Base-by-base conservation (phyloP, 805 yeast species). In the Spathaspora hagerdaliae region DNA sequence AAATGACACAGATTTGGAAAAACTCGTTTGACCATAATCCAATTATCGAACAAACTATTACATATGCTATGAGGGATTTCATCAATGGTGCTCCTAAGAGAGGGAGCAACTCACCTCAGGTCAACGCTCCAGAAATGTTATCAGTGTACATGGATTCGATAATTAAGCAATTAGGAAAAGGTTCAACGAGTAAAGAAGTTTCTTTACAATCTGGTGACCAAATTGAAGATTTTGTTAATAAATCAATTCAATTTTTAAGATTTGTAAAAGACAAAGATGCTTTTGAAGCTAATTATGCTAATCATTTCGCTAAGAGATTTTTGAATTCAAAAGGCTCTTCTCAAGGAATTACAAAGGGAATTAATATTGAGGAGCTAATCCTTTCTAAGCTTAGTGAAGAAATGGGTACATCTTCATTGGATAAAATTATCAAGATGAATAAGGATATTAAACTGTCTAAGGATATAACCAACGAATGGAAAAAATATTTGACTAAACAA, bases 351-450 rank as follows among this genome's bases (percentile, higher is more conserved):
- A 46, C 45, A 7, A 42, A 55, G 46, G 74, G 41, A 69, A 66
- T 73, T 39, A 92, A 87, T 48, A 64, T 85, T 4, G 97, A 90
- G 60, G 82, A 82, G 57, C 66, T 71, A 27, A 71, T 89, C 60
- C 81, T 90, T 15, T 71, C 82, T 1, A 81, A 79, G 54, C 67
- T 90, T 34, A 80, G 83, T 51, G 83, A 80, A 51, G 96, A 87
- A 58, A 75, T 86, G 56, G 96, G 97, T 0, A 75, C 86, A 2
- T 77, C 89, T 0, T 85, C 87, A 44, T 82, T 96, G 0, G 78
- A 87, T 3, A 85, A 85, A 53, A 71, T 91, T 31, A 90, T 88
- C 57, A 89, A 87, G 37, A 91, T 91, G 97, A 81, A 88, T 51
- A 78, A 83, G 56, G 97, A 91, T 58, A 81, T 89, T 39, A 78